These are phyloP conservation scores for Polyrhizophydium stewartii DNA, from an alignment of 371 early-diverging fungal species.

Conservation along the genomic window DNA sequence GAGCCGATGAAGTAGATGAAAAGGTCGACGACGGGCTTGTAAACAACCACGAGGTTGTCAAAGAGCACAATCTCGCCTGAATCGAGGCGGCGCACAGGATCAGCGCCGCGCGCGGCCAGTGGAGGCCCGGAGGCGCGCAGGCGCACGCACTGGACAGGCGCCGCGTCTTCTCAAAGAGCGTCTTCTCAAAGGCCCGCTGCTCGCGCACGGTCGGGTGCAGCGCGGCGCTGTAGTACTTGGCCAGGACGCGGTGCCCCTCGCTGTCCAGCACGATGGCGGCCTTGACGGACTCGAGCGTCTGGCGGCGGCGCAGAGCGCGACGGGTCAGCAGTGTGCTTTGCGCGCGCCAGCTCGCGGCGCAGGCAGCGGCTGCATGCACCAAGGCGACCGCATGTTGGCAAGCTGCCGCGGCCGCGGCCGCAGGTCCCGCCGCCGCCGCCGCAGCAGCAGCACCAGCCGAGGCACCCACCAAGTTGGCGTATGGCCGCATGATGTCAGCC, in stretches of 20 bases:
- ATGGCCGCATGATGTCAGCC: too few species aligned
- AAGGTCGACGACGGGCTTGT: constrained; percentile 79
- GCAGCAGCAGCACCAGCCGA: too few species aligned
- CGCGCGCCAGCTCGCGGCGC: too few species aligned
- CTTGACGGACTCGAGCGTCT: constrained; percentile 68
- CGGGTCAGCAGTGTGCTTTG: too few species aligned
- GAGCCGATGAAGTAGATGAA: constrained; percentile 89
- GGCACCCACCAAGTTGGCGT: too few species aligned
- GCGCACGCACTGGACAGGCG: constrained; percentile 15
- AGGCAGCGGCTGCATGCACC: too few species aligned
- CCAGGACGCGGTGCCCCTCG: constrained; percentile 82
- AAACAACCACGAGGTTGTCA: constrained; percentile 85
- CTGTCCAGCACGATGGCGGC: constrained; percentile 88
- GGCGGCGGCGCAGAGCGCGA: neutral
- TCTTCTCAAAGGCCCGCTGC: constrained; percentile 88
- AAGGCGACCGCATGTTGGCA: too few species aligned
- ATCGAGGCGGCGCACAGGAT: too few species aligned
- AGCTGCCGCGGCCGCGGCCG: too few species aligned
- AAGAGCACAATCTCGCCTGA: constrained; percentile 76
- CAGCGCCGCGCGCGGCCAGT: too few species aligned
- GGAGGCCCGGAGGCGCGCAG: neutral
- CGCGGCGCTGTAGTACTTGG: constrained; percentile 75
- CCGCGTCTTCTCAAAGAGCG: constrained; percentile 83
- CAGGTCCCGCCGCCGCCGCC: too few species aligned
- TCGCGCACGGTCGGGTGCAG: constrained; percentile 70